A percentile compares a stretch with the other conserved stretches of the same genome.
These are phyloP conservation scores for Blastobotrys capitulatus DNA, from an alignment of 1,139 yeast genomes.

Conservation along the genomic window DNA sequence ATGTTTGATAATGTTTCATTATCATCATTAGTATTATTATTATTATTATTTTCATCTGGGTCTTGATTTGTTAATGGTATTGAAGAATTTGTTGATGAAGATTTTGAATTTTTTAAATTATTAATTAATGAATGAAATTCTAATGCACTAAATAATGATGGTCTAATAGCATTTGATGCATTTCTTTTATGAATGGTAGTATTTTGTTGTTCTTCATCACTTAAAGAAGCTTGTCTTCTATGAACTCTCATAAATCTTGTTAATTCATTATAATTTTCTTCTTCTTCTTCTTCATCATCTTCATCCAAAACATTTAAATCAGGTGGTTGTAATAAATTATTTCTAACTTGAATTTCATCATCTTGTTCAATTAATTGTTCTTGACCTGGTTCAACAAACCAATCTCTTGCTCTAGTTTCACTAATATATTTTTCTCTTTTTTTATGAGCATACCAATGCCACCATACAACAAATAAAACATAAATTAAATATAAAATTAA, in stretches of 20 bases:
- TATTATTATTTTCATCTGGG: too few relatives aligned
- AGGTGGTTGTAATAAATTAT: conserved; percentile 8
- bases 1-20: not conserved
- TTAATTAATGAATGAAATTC: conserved; percentile 34
- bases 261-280: conserved; percentile 26
- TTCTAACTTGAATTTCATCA: conserved; percentile 18
- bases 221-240: conserved; percentile 5
- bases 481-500: conserved; percentile 48
- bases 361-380: conserved; percentile 21
- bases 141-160: conserved; percentile 42
- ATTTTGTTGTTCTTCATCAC: not conserved
- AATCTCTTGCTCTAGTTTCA: conserved; percentile 27
- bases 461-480: conserved; percentile 43
- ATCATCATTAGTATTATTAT: not conserved
- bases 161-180: conserved; percentile 31
- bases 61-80: conserved; percentile 1
- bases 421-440: conserved; percentile 21
- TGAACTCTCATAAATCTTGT: conserved; percentile 27
- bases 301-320: conserved; percentile 6
- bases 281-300: conserved; percentile 13
- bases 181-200: not conserved
- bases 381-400: conserved; percentile 27
- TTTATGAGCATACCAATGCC: conserved; percentile 37
- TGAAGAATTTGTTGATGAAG: not conserved
- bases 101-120: conserved; percentile 16